phyloP scores from a whole-genome alignment of 2,329 filamentous ascomycete species.

The Fusarium sp. region DNA sequence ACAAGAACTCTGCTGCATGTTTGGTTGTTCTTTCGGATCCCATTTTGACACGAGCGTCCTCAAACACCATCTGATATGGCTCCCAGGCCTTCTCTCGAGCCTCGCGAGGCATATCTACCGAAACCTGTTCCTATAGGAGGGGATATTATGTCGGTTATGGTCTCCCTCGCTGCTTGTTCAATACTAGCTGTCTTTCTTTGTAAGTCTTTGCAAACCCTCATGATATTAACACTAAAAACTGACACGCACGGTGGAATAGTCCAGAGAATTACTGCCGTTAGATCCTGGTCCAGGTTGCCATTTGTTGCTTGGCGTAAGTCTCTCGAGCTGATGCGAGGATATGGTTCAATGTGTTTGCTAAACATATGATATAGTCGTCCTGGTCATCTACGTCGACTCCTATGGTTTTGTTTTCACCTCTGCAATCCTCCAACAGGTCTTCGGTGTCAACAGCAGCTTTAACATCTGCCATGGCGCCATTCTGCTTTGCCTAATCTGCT shows the following conservation, averaged over 20 bases:
- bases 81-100: slow-evolving; percentile 5
- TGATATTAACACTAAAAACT: not conserved
- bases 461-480: slow-evolving; percentile 67
- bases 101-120: slow-evolving; percentile 14
- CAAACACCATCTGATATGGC: slow-evolving; percentile 10
- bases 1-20: not conserved
- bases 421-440: slow-evolving; percentile 64
- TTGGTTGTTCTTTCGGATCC: not conserved
- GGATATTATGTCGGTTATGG: slow-evolving; percentile 49
- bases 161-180: slow-evolving; percentile 48
- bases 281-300: slow-evolving; percentile 53
- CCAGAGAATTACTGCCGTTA: slow-evolving; percentile 51
- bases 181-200: slow-evolving; percentile 51
- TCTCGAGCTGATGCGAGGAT: not conserved
- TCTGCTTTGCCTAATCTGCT: slow-evolving; percentile 68
- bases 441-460: slow-evolving; percentile 63
- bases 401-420: slow-evolving; percentile 68
- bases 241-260: slow-evolving; percentile 41
- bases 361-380: slow-evolving; percentile 57
- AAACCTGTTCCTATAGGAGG: slow-evolving; percentile 47
- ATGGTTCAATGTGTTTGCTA: not conserved
- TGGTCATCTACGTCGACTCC: slow-evolving; percentile 69
- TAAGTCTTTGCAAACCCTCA: slow-evolving; percentile 33
- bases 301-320: slow-evolving; percentile 56
- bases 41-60: not conserved